phyloP scores from a whole-genome alignment of 768 basidiomycete species.

The Russula sp. region DNA sequence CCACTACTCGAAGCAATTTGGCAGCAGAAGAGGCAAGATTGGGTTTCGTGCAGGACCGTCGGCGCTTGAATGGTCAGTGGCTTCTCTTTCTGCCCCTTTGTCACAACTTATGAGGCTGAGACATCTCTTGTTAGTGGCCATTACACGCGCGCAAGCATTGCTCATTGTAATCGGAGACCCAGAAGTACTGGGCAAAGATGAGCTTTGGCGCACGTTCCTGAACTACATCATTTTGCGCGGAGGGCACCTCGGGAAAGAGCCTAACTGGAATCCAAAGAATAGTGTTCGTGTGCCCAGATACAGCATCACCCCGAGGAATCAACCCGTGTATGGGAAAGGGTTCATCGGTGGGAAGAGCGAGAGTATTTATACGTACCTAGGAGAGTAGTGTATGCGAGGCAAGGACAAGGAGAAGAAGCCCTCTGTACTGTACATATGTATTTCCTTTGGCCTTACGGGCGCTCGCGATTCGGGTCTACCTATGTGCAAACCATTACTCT shows the following conservation, averaged over 20 bases:
- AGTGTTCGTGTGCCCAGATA: background rate
- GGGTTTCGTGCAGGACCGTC: slow-evolving; percentile 34
- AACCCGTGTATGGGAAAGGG: background rate
- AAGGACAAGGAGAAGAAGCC: too few species aligned
- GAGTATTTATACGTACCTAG: background rate
- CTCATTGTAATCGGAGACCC: slow-evolving; percentile 62
- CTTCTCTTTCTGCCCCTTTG: background rate
- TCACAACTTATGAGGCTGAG: background rate
- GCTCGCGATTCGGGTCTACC: background rate
- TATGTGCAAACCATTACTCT: background rate
- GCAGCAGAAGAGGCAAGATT: slow-evolving; percentile 26
- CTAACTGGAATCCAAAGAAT: slow-evolving; percentile 33
- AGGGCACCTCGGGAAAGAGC: slow-evolving; percentile 47
- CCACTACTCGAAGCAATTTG: slow-evolving; percentile 34
- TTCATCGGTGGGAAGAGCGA: slow-evolving; percentile 6
- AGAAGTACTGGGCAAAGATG: slow-evolving; percentile 49
- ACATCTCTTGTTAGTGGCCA: slow-evolving; percentile 40
- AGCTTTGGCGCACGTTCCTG: slow-evolving; percentile 54
- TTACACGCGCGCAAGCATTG: slow-evolving; percentile 60
- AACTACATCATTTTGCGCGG: slow-evolving; percentile 46
- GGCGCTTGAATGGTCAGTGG: slow-evolving; percentile 36
- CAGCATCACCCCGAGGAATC: background rate
- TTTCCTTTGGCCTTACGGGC: background rate
- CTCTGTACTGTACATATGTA: background rate
- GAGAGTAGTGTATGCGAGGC: background rate